Percentiles rank a stretch among this genome's conserved stretches.
phyloP scores from a whole-genome alignment of 768 basidiomycete genomes.

The Lactarius deliciosus region DNA sequence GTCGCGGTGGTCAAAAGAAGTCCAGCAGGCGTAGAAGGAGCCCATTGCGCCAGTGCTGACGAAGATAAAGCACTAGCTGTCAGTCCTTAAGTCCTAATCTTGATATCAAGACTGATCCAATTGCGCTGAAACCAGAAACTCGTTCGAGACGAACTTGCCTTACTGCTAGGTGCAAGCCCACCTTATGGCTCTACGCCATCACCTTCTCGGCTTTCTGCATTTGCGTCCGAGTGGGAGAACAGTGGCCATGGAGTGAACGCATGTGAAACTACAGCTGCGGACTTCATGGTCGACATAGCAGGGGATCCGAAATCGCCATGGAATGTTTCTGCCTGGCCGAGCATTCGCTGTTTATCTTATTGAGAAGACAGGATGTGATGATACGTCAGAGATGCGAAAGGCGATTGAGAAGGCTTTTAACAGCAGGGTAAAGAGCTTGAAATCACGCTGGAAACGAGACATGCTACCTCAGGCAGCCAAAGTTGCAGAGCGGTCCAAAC shows the following conservation, averaged over 20 bases:
- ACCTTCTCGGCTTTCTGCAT: background rate
- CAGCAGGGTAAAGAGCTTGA: background rate
- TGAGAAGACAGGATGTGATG: background rate
- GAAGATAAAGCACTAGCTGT: too few species aligned
- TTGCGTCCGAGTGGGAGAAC: background rate
- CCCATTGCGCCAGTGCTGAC: too few species aligned
- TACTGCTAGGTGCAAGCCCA: background rate
- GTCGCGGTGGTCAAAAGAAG: too few species aligned
- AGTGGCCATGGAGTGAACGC: constrained; percentile 1
- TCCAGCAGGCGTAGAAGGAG: too few species aligned
- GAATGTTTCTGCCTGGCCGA: constrained; percentile 1
- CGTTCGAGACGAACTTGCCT: background rate
- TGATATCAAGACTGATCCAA: too few species aligned
- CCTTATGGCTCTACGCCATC: background rate
- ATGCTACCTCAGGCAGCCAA: background rate
- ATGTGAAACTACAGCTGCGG: background rate
- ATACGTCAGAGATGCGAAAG: background rate
- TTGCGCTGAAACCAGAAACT: too few species aligned
- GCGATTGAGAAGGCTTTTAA: background rate
- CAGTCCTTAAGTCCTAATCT: too few species aligned
- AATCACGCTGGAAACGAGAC: background rate
- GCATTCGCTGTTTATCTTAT: background rate
- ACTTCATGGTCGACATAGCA: constrained; percentile 5
- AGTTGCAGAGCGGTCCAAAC: background rate
- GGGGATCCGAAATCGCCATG: background rate